Evolutionary conservation across 1,284 basidiomycete species (phyloP).

Genomic region (Ganoderma boninense): DNA sequence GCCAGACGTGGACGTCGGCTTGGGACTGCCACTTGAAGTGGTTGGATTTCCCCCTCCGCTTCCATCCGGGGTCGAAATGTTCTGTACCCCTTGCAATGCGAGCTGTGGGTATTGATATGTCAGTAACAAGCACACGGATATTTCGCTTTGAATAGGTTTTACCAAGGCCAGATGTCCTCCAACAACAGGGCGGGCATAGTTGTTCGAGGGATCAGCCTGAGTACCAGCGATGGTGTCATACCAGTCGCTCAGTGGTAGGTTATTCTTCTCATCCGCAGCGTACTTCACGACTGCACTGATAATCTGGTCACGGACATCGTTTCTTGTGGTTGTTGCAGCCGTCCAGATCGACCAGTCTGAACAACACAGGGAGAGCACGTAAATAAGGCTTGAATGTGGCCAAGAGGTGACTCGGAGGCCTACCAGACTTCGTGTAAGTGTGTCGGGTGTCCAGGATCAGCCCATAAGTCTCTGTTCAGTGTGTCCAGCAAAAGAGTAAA

Average conservation of each 20-base stretch:
- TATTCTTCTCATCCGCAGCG: constrained; percentile 57
- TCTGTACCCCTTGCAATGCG: not conserved
- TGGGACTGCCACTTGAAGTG: not conserved
- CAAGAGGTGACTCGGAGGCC: constrained; percentile 7
- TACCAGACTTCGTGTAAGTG: constrained; percentile 72
- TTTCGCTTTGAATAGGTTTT: constrained; percentile 37
- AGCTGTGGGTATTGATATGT: not conserved
- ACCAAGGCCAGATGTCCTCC: constrained; percentile 64
- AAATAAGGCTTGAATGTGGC: not conserved
- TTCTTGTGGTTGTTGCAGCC: constrained; percentile 59
- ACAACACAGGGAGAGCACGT: not conserved
- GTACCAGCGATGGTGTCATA: constrained; percentile 62
- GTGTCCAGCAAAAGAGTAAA: not conserved
- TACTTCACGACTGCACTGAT: constrained; percentile 62
- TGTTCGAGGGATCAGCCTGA: constrained; percentile 41
- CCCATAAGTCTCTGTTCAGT: constrained; percentile 55
- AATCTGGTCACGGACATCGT: constrained; percentile 56
- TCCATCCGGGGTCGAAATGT: not conserved
- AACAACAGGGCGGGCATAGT: constrained; percentile 65
- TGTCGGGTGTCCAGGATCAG: constrained; percentile 73
- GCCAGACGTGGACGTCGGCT: not conserved
- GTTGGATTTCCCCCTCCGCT: not conserved
- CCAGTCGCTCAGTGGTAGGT: constrained; percentile 65
- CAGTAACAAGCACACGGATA: not conserved
- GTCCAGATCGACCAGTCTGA: constrained; percentile 72